A percentile compares a stretch with the other conserved stretches of the same genome.
Conservation (phyloP, 2,329 filamentous ascomycete genomes). For the Alternaria infectoria region DNA sequence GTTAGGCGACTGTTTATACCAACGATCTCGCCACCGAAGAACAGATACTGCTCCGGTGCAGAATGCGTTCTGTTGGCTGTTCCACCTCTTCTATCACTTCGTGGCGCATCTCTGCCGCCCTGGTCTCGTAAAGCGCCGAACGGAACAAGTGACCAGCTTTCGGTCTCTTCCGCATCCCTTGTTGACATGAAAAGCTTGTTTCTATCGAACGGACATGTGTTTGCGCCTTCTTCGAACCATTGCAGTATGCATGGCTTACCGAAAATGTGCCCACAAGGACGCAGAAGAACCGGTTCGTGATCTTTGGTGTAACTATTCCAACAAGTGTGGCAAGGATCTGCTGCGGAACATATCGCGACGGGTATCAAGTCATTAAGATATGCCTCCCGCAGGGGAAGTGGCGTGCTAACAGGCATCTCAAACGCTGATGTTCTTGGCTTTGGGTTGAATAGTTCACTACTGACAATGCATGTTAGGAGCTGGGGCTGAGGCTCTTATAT, state of each 20-base stretch:
- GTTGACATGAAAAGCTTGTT: not conserved
- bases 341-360: constrained; percentile 5
- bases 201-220: constrained; percentile 1
- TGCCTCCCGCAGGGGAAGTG: not conserved
- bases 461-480: no score
- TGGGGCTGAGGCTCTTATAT: not conserved
- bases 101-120: not conserved
- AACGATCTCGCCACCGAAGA: constrained; percentile 2
- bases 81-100: not conserved
- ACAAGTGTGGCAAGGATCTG: constrained; percentile 14
- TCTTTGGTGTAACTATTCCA: not conserved
- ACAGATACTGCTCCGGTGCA: not conserved
- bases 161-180: not conserved
- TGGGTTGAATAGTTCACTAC: not conserved
- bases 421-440: not conserved
- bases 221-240: constrained; percentile 5
- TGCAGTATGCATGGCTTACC: constrained; percentile 11
- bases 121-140: not conserved
- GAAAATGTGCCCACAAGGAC: constrained; percentile 20
- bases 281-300: constrained; percentile 4
- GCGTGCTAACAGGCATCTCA: not conserved
- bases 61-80: not conserved
- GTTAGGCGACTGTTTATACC: constrained; percentile 3
- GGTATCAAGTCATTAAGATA: constrained; percentile 1
- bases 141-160: not conserved